Percentiles rank a stretch among this genome's conserved stretches.
phyloP scores from a whole-genome alignment of 352 stramenopile genomes.

The Phytopythium boreale region DNA sequence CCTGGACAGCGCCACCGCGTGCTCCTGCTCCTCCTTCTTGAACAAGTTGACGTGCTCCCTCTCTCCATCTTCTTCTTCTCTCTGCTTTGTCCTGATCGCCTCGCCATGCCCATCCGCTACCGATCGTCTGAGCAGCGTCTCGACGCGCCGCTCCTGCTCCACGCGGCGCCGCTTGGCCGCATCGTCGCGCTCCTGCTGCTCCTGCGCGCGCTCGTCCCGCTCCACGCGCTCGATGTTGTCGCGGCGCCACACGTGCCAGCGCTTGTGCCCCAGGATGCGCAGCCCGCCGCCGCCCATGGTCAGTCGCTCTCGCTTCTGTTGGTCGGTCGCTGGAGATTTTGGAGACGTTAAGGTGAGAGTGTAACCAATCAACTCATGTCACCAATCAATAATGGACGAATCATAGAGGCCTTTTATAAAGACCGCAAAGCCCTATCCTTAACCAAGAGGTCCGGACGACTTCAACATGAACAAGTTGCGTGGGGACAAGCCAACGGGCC shows the following conservation, averaged over 20 bases:
- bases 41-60: constrained; percentile 43
- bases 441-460: too few species aligned
- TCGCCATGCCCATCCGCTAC: neutral
- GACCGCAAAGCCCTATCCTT: too few species aligned
- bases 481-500: too few species aligned
- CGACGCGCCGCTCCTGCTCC: constrained; percentile 37
- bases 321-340: too few species aligned
- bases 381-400: too few species aligned
- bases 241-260: constrained; percentile 83
- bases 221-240: constrained; percentile 81
- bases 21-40: constrained; percentile 20
- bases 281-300: constrained; percentile 69
- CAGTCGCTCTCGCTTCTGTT: too few species aligned
- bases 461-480: too few species aligned
- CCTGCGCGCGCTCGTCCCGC: constrained; percentile 47
- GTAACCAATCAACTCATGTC: too few species aligned
- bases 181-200: constrained; percentile 18
- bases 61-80: too few species aligned
- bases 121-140: constrained; percentile 16
- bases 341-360: too few species aligned
- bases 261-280: constrained; percentile 72
- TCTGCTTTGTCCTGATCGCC: neutral
- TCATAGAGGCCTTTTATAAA: too few species aligned
- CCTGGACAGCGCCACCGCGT: neutral
- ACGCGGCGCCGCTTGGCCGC: constrained; percentile 17